phyloP scores from a whole-genome alignment of 495 filamentous ascomycete species.

The Penicillium herquei region DNA sequence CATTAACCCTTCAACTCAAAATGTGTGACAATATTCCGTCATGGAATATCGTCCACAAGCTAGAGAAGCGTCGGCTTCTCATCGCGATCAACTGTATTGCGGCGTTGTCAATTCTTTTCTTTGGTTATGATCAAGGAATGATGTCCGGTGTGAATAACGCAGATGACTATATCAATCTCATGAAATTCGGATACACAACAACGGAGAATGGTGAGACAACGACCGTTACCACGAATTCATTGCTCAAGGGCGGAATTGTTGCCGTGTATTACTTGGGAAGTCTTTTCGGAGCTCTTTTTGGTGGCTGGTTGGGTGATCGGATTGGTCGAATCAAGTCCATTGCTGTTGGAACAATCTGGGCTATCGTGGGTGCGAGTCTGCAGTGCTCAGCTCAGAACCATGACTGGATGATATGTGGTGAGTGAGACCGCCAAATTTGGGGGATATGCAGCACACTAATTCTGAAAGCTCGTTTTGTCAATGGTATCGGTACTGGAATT shows the following conservation, averaged over 20 bases:
- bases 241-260: constrained; percentile 69
- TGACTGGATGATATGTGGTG: constrained; percentile 70
- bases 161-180: constrained; percentile 61
- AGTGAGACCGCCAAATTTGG: constrained; percentile 7
- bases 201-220: constrained; percentile 41
- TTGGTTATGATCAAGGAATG: constrained; percentile 70
- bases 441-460: constrained; percentile 1
- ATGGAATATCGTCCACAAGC: constrained; percentile 58
- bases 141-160: constrained; percentile 74
- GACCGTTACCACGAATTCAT: constrained; percentile 56
- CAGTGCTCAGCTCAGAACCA: constrained; percentile 63
- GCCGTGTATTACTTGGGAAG: constrained; percentile 71
- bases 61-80: constrained; percentile 63
- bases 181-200: constrained; percentile 63
- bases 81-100: constrained; percentile 65
- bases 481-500: constrained; percentile 72
- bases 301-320: constrained; percentile 62
- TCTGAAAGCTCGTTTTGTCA: constrained; percentile 57
- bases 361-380: constrained; percentile 56
- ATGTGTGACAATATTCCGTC: constrained; percentile 50
- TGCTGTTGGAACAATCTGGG: constrained; percentile 54
- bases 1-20: constrained; percentile 4
- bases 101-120: constrained; percentile 59
- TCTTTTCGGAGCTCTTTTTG: constrained; percentile 56
- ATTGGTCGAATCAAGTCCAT: constrained; percentile 63